Percentiles rank a stretch among this genome's conserved stretches.
phyloP scores from a whole-genome alignment of 23 red algal species.

The Gracilaria vermiculophylla region DNA sequence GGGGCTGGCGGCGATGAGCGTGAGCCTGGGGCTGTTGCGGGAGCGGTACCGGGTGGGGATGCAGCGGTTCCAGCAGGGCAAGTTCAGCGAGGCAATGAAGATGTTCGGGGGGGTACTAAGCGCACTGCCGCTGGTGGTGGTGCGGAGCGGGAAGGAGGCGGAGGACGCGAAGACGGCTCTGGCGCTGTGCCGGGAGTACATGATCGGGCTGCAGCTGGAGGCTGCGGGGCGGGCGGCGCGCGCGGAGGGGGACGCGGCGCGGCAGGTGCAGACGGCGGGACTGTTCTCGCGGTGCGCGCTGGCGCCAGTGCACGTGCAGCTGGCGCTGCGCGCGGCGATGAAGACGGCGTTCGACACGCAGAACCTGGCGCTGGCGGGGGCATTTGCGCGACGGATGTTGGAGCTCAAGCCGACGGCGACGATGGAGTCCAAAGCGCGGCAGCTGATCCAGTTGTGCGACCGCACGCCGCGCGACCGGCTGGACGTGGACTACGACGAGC shows the following conservation, averaged over 20 bases:
- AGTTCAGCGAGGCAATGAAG: conserved; percentile 83
- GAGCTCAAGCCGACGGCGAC: conserved; percentile 69
- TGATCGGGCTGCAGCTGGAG: conserved; percentile 86
- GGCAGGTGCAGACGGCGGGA: conserved; percentile 80
- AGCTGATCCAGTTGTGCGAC: conserved; percentile 93
- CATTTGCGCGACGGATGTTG: conserved; percentile 83
- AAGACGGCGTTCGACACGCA: conserved; percentile 89
- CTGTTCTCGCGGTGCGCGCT: conserved; percentile 92
- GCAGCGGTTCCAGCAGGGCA: conserved; percentile 67
- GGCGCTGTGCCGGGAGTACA: conserved; percentile 84
- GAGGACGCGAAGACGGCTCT: conserved; percentile 74
- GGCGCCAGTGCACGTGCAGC: conserved; percentile 82
- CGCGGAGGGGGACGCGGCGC: conserved; percentile 61
- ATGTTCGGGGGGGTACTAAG: conserved; percentile 51
- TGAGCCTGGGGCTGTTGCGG: conserved; percentile 47
- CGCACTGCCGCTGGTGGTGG: conserved; percentile 80
- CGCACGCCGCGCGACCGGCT: conserved; percentile 70
- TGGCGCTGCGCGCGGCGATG: conserved; percentile 96
- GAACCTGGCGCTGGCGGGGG: conserved; percentile 69
- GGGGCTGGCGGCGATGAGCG: conserved; percentile 22
- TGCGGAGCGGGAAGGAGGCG: conserved; percentile 49
- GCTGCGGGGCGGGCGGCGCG: conserved; percentile 59
- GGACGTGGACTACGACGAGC: conserved; percentile 79
- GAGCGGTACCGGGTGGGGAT: conserved; percentile 56
- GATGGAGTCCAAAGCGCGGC: conserved; percentile 67